Evolutionary conservation across 257 asterid genomes (phyloP).

Genomic region (Henckelia pumila): DNA sequence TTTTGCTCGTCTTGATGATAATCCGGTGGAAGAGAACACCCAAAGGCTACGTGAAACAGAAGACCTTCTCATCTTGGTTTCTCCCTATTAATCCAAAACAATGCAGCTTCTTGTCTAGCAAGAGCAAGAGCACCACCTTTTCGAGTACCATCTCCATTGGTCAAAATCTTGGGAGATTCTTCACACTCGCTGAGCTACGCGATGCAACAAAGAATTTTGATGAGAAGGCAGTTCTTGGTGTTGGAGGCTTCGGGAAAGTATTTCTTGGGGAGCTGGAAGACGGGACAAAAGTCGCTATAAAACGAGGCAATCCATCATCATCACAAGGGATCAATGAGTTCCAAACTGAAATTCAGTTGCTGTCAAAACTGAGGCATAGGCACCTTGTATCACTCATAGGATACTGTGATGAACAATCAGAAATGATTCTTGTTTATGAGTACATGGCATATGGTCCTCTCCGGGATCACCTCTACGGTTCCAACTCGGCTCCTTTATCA

Average conservation of each 20-base stretch:
- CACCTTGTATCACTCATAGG: constrained; percentile 87
- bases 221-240: constrained; percentile 65
- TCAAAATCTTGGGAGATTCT: constrained; percentile 56
- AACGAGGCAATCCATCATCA: constrained; percentile 82
- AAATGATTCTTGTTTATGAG: constrained; percentile 86
- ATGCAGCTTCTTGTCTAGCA: constrained; percentile 71
- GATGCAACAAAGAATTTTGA: constrained; percentile 76
- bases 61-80: constrained; percentile 85
- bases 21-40: constrained; percentile 39
- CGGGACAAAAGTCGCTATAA: constrained; percentile 73
- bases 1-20: constrained; percentile 33
- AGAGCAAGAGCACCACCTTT: constrained; percentile 54
- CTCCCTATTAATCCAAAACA: constrained; percentile 63
- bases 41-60: constrained; percentile 65
- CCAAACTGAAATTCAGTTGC: constrained; percentile 72
- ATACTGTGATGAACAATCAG: constrained; percentile 78
- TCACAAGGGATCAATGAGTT: constrained; percentile 91
- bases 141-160: constrained; percentile 56
- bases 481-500: constrained; percentile 46
- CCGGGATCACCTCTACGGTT: constrained; percentile 77
- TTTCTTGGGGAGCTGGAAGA: constrained; percentile 56
- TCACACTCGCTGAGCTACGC: constrained; percentile 57
- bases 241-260: constrained; percentile 98
- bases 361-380: constrained; percentile 82
- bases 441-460: constrained; percentile 82